Conservation (phyloP, 495 filamentous ascomycete genomes). For the Polyplosphaeria fusca region DNA sequence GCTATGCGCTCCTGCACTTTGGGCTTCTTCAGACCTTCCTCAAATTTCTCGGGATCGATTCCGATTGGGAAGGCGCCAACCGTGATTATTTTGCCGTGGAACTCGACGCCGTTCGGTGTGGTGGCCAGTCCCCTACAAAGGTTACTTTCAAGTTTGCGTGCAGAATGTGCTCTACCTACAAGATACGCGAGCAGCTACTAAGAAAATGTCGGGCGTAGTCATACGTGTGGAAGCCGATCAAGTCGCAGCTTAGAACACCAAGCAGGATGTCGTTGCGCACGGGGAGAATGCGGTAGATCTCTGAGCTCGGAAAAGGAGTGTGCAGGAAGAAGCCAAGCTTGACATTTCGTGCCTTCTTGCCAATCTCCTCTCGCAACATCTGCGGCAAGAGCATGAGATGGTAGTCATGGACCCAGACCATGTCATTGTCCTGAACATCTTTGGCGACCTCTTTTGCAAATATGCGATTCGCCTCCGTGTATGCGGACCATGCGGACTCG, state of each 20-base stretch:
- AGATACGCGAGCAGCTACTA: conserved; percentile 75
- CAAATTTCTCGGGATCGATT: conserved; percentile 94
- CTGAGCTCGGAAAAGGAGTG: conserved; percentile 88
- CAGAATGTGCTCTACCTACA: conserved; percentile 52
- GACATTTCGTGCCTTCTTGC: conserved; percentile 66
- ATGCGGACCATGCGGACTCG: conserved; percentile 82
- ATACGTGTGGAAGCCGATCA: conserved; percentile 93
- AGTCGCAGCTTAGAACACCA: conserved; percentile 77
- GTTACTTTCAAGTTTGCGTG: neutral
- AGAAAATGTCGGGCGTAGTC: conserved; percentile 90
- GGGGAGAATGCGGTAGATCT: conserved; percentile 87
- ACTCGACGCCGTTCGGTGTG: conserved; percentile 80
- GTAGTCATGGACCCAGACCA: conserved; percentile 97
- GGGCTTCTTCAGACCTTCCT: conserved; percentile 75
- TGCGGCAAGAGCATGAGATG: conserved; percentile 88
- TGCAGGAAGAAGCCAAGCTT: conserved; percentile 95
- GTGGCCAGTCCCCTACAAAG: conserved; percentile 63
- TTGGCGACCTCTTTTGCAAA: conserved; percentile 77
- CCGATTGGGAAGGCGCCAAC: conserved; percentile 88
- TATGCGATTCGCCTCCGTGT: conserved; percentile 76
- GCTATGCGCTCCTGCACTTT: conserved; percentile 77
- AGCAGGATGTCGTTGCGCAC: conserved; percentile 77
- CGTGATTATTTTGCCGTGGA: conserved; percentile 66
- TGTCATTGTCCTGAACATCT: conserved; percentile 69
- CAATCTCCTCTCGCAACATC: conserved; percentile 76